Evolutionary conservation across 257 asterid species (phyloP).

Genomic region (Scutellaria galericulata): DNA sequence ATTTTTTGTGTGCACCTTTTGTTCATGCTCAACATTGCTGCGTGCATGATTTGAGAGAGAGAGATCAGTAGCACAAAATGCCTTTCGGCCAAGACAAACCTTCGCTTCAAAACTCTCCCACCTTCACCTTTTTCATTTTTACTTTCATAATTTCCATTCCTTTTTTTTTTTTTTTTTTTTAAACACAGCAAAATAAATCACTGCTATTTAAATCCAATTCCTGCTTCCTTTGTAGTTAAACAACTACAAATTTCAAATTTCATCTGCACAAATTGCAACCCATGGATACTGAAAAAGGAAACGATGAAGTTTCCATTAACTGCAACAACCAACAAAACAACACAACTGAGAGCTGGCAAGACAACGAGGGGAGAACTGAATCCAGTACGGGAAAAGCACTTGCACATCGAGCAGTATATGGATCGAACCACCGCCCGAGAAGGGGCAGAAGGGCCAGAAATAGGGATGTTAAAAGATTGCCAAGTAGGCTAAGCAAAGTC

Average conservation of each 20-base stretch:
- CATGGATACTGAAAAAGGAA: slow-evolving; percentile 50
- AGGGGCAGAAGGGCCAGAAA: slow-evolving; percentile 44
- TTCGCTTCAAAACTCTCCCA: slow-evolving; percentile 55
- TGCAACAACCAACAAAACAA: slow-evolving; percentile 21
- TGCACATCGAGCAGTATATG: slow-evolving; percentile 57
- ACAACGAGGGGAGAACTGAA: slow-evolving; percentile 30
- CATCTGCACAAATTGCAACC: background rate
- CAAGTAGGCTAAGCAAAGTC: slow-evolving; percentile 64
- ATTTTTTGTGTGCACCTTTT: background rate
- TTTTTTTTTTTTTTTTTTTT: background rate
- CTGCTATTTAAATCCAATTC: slow-evolving; percentile 29
- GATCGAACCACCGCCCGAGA: slow-evolving; percentile 41
- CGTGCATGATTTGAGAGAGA: slow-evolving; percentile 1
- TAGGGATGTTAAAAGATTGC: slow-evolving; percentile 36
- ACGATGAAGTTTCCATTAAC: slow-evolving; percentile 33
- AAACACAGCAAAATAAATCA: background rate
- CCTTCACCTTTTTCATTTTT: slow-evolving; percentile 36
- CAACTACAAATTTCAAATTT: background rate
- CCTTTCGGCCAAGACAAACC: slow-evolving; percentile 54
- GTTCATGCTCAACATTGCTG: slow-evolving; percentile 34
- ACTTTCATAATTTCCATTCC: slow-evolving; percentile 33
- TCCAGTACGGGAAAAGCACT: slow-evolving; percentile 45
- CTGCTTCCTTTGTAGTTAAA: slow-evolving; percentile 14
- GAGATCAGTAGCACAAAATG: slow-evolving; percentile 13
- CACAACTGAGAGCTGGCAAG: slow-evolving; percentile 29